phyloP scores from a whole-genome alignment of 1,284 basidiomycete genomes.

The Sphagnurus paluster region DNA sequence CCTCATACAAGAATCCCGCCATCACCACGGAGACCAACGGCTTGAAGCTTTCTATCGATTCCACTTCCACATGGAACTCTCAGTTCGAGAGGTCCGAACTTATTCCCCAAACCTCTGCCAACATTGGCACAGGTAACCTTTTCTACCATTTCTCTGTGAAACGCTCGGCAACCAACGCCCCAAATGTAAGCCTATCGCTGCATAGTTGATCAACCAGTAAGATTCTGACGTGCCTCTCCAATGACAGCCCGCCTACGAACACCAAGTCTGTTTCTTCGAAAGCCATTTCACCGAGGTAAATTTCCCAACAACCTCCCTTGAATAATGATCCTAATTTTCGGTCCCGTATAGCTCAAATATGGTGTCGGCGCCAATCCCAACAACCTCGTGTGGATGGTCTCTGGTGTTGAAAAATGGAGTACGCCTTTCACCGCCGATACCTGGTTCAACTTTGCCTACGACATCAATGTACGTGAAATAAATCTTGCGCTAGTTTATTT shows the following conservation, averaged over 20 bases:
- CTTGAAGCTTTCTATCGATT: conserved; percentile 56
- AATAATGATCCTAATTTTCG: background rate
- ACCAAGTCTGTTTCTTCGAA: conserved; percentile 65
- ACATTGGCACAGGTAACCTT: conserved; percentile 58
- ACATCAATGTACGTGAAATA: conserved; percentile 48
- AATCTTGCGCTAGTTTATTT: background rate
- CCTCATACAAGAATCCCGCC: conserved; percentile 63
- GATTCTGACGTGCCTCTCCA: conserved; percentile 2
- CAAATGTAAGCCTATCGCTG: conserved; percentile 40
- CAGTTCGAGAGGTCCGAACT: conserved; percentile 51
- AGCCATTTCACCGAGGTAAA: conserved; percentile 63
- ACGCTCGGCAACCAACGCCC: conserved; percentile 48
- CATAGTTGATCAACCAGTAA: background rate
- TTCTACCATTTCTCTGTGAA: conserved; percentile 68
- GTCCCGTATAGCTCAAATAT: conserved; percentile 50
- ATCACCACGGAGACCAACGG: conserved; percentile 52
- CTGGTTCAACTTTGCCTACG: conserved; percentile 68
- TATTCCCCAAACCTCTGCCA: conserved; percentile 58
- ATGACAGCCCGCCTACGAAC: conserved; percentile 48
- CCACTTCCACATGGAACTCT: conserved; percentile 53
- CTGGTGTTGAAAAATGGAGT: conserved; percentile 49
- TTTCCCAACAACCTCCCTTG: background rate
- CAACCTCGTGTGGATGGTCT: conserved; percentile 54
- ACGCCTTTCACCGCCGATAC: conserved; percentile 51
- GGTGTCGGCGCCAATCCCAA: conserved; percentile 51